These are phyloP conservation scores for Asterochloris sp. DNA, from an alignment of 139 green algal genomes.

Conservation along the genomic window DNA sequence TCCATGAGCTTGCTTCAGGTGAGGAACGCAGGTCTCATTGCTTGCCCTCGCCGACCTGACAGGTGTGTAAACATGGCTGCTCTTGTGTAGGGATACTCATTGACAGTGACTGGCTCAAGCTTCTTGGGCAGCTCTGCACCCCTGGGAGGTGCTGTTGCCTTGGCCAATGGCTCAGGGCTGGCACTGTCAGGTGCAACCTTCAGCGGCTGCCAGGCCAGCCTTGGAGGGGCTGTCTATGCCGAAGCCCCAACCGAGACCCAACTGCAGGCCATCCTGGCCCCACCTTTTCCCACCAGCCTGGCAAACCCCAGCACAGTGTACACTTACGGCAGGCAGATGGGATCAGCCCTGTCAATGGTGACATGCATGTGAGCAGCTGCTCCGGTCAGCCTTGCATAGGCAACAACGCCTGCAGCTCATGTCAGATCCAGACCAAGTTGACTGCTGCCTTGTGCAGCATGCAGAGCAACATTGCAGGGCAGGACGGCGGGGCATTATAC, in stretches of 20 bases:
- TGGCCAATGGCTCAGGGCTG: not conserved
- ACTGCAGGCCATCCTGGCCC: not conserved
- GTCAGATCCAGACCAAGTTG: not conserved
- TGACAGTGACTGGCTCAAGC: not conserved
- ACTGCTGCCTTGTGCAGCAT: not conserved
- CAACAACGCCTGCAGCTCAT: too few relatives aligned
- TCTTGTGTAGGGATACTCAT: not conserved
- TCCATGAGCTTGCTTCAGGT: not conserved
- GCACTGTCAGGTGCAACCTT: not conserved
- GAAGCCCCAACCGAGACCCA: not conserved
- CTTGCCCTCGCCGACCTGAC: too few relatives aligned
- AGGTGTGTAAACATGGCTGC: too few relatives aligned
- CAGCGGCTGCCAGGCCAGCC: not conserved
- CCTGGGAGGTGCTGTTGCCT: conserved; percentile 3
- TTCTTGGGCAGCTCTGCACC: not conserved
- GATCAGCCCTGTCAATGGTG: not conserved
- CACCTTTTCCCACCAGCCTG: not conserved
- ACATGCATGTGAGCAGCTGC: too few relatives aligned
- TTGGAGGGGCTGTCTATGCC: conserved; percentile 3
- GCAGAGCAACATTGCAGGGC: not conserved
- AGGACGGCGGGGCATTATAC: conserved; percentile 1
- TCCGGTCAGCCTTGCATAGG: too few relatives aligned
- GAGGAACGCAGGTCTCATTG: too few relatives aligned
- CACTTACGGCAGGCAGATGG: conserved; percentile 10
- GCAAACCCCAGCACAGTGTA: not conserved